Conservation (phyloP, 2,329 filamentous ascomycete species). For the Calonectria crousiana region DNA sequence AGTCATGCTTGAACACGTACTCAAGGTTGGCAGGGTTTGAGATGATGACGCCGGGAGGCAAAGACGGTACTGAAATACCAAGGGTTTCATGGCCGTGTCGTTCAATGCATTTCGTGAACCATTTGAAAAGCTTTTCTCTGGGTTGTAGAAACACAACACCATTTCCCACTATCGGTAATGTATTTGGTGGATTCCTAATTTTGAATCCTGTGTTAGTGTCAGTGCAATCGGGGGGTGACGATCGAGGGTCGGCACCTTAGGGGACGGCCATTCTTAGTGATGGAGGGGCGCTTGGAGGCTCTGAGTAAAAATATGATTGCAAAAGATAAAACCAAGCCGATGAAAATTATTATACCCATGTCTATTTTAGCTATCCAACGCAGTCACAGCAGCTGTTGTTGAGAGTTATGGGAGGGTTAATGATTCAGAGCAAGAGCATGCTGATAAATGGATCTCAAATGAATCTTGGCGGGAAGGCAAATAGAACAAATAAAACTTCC, state of each 20-base stretch:
- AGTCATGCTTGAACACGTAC: slow-evolving; percentile 72
- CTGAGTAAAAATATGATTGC: background rate
- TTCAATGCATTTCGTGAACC: slow-evolving; percentile 71
- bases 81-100: slow-evolving; percentile 71
- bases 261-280: background rate
- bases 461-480: background rate
- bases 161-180: slow-evolving; percentile 69
- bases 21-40: slow-evolving; percentile 73
- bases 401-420: background rate
- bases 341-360: background rate
- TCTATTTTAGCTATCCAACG: background rate
- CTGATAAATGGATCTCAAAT: background rate
- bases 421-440: background rate
- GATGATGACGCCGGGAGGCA: slow-evolving; percentile 73
- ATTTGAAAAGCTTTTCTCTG: slow-evolving; percentile 70
- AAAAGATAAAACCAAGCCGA: too few species aligned
- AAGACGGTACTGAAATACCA: slow-evolving; percentile 70
- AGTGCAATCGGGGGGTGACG: too few species aligned
- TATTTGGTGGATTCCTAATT: slow-evolving; percentile 61
- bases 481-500: background rate
- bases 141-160: slow-evolving; percentile 71
- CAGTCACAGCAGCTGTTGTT: background rate
- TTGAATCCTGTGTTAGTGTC: background rate
- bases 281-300: background rate
- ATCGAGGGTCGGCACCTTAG: background rate